Conservation (phyloP, 2,329 filamentous ascomycete species). For the Fusarium oxysporum region DNA sequence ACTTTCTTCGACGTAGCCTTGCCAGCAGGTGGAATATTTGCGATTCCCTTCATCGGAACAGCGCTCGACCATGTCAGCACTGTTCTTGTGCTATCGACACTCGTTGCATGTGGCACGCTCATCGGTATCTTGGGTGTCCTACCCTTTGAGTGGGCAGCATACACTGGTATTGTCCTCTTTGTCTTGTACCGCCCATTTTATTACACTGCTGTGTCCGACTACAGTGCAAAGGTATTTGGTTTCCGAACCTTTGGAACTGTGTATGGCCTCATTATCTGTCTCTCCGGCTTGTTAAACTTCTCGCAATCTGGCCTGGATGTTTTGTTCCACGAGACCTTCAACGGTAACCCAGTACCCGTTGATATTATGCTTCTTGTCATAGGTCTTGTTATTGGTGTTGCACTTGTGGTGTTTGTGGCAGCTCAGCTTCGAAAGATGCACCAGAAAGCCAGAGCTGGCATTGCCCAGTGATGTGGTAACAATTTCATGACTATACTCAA, state of each 20-base stretch:
- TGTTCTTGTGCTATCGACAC: constrained; percentile 73
- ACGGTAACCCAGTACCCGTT: constrained; percentile 79
- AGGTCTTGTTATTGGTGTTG: constrained; percentile 72
- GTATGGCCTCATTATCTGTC: constrained; percentile 90
- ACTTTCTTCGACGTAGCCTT: constrained; percentile 84
- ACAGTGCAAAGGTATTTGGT: constrained; percentile 90
- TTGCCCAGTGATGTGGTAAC: constrained; percentile 21
- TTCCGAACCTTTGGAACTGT: constrained; percentile 93
- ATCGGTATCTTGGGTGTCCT: constrained; percentile 84
- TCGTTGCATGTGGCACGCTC: constrained; percentile 77
- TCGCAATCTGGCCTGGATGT: constrained; percentile 83
- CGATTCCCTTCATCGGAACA: constrained; percentile 86
- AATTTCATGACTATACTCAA: too few relatives aligned
- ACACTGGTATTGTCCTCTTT: constrained; percentile 81
- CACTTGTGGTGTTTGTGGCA: constrained; percentile 75
- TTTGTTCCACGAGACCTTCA: constrained; percentile 78
- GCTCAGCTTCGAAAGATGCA: constrained; percentile 53
- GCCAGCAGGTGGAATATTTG: constrained; percentile 84
- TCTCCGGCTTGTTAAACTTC: constrained; percentile 87
- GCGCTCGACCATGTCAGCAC: constrained; percentile 84
- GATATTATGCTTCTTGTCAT: constrained; percentile 74
- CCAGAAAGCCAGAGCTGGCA: constrained; percentile 42
- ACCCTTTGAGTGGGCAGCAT: constrained; percentile 75
- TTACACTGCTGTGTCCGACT: constrained; percentile 91
- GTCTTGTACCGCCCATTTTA: constrained; percentile 89